Evolutionary conservation across 2,329 filamentous ascomycete species (phyloP), one percentile per base, ranked within the genome.

Genomic region (Nemania sp.): DNA sequence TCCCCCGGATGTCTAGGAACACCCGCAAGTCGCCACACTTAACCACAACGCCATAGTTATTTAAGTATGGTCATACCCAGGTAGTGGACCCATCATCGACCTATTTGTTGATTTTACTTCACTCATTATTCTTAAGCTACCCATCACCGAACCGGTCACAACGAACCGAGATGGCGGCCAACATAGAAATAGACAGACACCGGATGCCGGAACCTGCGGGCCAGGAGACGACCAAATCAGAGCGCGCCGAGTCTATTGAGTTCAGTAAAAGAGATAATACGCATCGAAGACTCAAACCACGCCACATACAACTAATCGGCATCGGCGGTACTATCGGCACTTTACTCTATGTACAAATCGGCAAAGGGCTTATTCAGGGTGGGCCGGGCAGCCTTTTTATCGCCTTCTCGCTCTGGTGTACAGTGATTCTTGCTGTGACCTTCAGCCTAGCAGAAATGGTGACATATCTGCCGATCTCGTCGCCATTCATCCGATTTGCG

Each of bases 401-500:
- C 19, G 83, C 82, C 30, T 87, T 86, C 57, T 75, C 77, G 9
- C 71, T 86, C 31, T 86, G 82, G 82, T 84, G 81, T 65, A 76
- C 77, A 33, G 78, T 86, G 36, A 82, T 86, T 60, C 76, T 86
- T 20, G 78, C 79, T 42, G 75, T 86, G 41, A 86, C 80, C 0
- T 73, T 83, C 55, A 79, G 74, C 66, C 82, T 89, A 73, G 85
- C 86, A 11, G 88, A 91, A 68, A 90, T 91, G 86, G 87, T 89
- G 6, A 88, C 86, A 0, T 90, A 88, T 60, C 74, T 90, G 2
- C 88, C 89, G 6, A 88, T 91, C 49, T 89, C 86, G 0, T 90
- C 86, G 34, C 87, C 88, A 0, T 91, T 92, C 68, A 88, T 91
- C 66, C 84, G 86, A 22, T 90, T 91, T 64, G 88, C 88, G 3